Evolutionary conservation across 2,329 filamentous ascomycete genomes (phyloP).

Genomic region (Exophiala sp.): DNA sequence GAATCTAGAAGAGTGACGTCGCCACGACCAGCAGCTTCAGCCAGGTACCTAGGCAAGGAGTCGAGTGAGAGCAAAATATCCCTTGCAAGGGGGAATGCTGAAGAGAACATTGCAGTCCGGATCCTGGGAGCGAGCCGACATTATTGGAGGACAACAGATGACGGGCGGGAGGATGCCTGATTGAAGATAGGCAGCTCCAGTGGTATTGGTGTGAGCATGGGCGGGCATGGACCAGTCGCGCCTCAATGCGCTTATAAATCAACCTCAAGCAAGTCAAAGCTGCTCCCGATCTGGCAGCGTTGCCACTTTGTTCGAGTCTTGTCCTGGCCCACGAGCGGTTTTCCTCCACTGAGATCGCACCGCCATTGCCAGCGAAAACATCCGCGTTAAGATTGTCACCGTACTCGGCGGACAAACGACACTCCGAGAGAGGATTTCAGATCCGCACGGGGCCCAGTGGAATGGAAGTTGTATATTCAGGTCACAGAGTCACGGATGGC

Average conservation of each 20-base stretch:
- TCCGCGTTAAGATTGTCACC: no score
- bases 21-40: no score
- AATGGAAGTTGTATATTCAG: neutral
- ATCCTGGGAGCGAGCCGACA: neutral
- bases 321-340: slow-evolving; percentile 12
- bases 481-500: no score
- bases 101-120: no score
- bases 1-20: no score
- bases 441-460: neutral
- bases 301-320: slow-evolving; percentile 14
- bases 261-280: slow-evolving; percentile 6
- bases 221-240: slow-evolving; percentile 23
- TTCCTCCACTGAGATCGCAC: slow-evolving; percentile 13
- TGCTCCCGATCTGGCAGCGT: slow-evolving; percentile 1
- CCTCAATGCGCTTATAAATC: slow-evolving; percentile 24
- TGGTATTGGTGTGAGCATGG: neutral
- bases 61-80: no score
- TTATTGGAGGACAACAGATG: neutral
- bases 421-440: neutral
- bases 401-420: no score
- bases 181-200: neutral
- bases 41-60: no score
- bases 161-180: neutral
- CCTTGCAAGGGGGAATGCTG: no score
- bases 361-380: no score